These are phyloP conservation scores for Hanseniaspora taiwanica DNA, from an alignment of 805 yeast species.

Conservation along the genomic window DNA sequence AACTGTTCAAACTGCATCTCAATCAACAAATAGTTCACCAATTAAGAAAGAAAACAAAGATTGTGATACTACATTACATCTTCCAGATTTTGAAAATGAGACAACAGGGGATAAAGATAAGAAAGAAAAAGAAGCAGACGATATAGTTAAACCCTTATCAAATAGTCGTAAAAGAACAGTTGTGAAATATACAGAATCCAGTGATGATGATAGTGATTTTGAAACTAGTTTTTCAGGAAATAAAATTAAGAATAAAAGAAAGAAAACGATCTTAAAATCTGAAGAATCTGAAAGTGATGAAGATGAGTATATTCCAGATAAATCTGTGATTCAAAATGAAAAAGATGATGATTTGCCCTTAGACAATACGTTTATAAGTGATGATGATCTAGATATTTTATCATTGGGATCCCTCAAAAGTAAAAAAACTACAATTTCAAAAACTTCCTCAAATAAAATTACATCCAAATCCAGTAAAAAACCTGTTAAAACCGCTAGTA, in stretches of 20 bases:
- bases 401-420: too few relatives aligned
- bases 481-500: background rate
- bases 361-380: too few relatives aligned
- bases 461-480: background rate
- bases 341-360: background rate
- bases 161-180: constrained; percentile 15
- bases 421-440: too few relatives aligned
- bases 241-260: background rate
- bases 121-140: constrained; percentile 6
- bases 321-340: background rate
- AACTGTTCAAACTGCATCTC: too few relatives aligned
- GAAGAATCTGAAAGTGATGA: background rate
- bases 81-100: constrained; percentile 6
- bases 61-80: background rate
- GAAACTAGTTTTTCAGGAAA: constrained; percentile 1
- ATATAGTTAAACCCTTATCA: constrained; percentile 2
- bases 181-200: constrained; percentile 26
- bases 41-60: background rate
- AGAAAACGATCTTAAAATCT: background rate
- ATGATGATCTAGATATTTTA: background rate
- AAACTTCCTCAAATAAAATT: background rate
- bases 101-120: background rate
- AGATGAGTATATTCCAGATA: background rate
- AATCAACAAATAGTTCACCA: background rate
- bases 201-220: constrained; percentile 23